Evolutionary conservation across 352 stramenopile genomes (phyloP), one percentile per base, ranked within the genome.

Genomic region (Phytophthora litchii): DNA sequence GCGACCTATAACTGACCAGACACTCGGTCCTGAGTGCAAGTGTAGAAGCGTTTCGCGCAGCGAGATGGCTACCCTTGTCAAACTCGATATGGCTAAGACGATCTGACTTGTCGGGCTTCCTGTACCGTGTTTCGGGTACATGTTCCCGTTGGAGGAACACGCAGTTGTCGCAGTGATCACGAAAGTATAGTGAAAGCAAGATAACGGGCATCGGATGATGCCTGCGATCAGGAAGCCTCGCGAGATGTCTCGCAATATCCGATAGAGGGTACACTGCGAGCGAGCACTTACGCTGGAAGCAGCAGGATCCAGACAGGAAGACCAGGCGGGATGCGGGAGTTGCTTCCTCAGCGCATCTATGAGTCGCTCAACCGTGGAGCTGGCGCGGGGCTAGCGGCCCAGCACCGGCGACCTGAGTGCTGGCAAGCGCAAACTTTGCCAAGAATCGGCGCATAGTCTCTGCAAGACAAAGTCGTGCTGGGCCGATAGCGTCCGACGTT

Each of bases 221-320:
- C 44, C 3, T 12, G 41, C 32, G 17, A 51, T 50, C 43, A 45
- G 55, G 32, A 44, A 54, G 38, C 56, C 47, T 31, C 48, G 42
- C 34, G 35, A 40, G 49, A 54, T 42, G 44, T 41, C 34, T 44
- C 23, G 42, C 23, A 27, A 27, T n/a, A 9, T 35, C 35, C 38
- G 29, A 49, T 16, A 34, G 36, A 44, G 45, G 17, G 16, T 36
- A 23, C 35, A 38, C 23, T 5, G 12, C 25, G 38, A 14, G 8
- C 12, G 49, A 14, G 29, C 25, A 25, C 20, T 17, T 27, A 27
- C 23, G 23, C 23, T 27, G 60, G 47, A 70, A 65, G 53, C 36
- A 46, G 52, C 34, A 60, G 57, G 57, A 66, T 66, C 40, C 47
- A 48, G 31, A 49, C 42, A 66, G 44, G 55, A 66, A 70, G 55